Percentiles rank a stretch among this genome's conserved stretches.
These are phyloP conservation scores for Camelina sativa DNA, from an alignment of 345 rosid species.

Conservation along the genomic window DNA sequence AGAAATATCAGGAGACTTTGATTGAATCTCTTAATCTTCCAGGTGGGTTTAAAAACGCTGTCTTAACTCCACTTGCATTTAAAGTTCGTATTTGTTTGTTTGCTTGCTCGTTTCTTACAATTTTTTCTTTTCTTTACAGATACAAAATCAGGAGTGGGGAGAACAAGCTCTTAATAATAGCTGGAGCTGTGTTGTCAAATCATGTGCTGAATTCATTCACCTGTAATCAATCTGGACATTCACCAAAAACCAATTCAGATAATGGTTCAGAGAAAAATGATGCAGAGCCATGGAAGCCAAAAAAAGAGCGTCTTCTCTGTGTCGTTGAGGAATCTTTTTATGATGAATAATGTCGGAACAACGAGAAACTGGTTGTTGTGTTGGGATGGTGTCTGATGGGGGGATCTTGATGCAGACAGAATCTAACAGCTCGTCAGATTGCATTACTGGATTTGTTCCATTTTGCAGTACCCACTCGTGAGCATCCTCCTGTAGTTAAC, in stretches of 20 bases:
- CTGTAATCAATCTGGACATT: constrained; percentile 34
- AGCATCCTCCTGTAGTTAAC: constrained; percentile 37
- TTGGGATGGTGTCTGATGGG: constrained; percentile 35
- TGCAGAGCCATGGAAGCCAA: constrained; percentile 38
- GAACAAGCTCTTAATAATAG: constrained; percentile 38
- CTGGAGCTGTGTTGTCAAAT: constrained; percentile 45
- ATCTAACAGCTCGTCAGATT: constrained; percentile 44
- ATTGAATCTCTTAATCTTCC: constrained; percentile 33
- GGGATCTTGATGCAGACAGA: constrained; percentile 44
- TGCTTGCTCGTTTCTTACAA: constrained; percentile 4
- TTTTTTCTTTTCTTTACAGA: constrained; percentile 30
- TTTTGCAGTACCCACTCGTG: constrained; percentile 45
- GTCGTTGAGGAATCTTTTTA: constrained; percentile 35
- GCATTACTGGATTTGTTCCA: constrained; percentile 47
- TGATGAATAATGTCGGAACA: constrained; percentile 34
- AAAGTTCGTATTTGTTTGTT: constrained; percentile 31
- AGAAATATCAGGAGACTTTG: constrained; percentile 7
- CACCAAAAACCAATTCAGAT: constrained; percentile 18
- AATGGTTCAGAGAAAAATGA: constrained; percentile 29
- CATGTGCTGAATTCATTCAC: constrained; percentile 39
- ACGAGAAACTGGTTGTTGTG: constrained; percentile 37
- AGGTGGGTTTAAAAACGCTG: constrained; percentile 37
- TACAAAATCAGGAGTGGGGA: constrained; percentile 9
- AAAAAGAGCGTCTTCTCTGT: constrained; percentile 15
- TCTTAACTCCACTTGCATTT: constrained; percentile 43